These are phyloP conservation scores for Teunomyces kruisii DNA, from an alignment of 805 yeast genomes.

Conservation along the genomic window DNA sequence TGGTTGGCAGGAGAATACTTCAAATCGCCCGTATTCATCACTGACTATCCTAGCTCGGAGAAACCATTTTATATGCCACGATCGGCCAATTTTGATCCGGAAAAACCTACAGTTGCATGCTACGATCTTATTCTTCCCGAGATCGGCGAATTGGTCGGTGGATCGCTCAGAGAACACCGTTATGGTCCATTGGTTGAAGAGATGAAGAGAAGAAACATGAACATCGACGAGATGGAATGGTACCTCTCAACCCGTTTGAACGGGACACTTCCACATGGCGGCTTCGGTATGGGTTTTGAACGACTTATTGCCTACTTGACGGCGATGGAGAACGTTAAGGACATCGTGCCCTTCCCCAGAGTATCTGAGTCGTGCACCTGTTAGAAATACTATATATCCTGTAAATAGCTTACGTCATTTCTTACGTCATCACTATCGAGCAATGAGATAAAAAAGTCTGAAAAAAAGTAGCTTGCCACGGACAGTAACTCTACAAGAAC, in stretches of 20 bases:
- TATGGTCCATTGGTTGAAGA: constrained; percentile 46
- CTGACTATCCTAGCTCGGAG: constrained; percentile 74
- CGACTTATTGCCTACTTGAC: constrained; percentile 72
- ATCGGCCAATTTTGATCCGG: constrained; percentile 32
- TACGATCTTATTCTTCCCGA: constrained; percentile 88
- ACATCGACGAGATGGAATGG: constrained; percentile 68
- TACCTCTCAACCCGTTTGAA: constrained; percentile 69
- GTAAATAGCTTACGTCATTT: not conserved
- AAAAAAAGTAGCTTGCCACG: not conserved
- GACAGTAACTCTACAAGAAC: not conserved
- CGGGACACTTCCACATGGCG: constrained; percentile 93
- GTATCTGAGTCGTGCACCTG: constrained; percentile 47
- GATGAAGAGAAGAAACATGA: constrained; percentile 58
- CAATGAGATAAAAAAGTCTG: constrained; percentile 1
- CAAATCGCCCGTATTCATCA: constrained; percentile 79
- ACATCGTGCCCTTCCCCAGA: constrained; percentile 85
- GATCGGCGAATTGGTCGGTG: constrained; percentile 93
- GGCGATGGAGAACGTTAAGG: constrained; percentile 78
- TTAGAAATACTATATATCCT: constrained; percentile 10
- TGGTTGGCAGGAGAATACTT: constrained; percentile 75
- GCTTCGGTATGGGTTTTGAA: constrained; percentile 95
- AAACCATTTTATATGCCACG: constrained; percentile 93
- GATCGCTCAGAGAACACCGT: constrained; percentile 84
- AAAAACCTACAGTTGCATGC: constrained; percentile 71
- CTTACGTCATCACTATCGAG: not conserved